A percentile compares a stretch with the other conserved stretches of the same genome.
Conservation (phyloP, 2,329 filamentous ascomycete genomes). For the Aspergillus glaucus region DNA sequence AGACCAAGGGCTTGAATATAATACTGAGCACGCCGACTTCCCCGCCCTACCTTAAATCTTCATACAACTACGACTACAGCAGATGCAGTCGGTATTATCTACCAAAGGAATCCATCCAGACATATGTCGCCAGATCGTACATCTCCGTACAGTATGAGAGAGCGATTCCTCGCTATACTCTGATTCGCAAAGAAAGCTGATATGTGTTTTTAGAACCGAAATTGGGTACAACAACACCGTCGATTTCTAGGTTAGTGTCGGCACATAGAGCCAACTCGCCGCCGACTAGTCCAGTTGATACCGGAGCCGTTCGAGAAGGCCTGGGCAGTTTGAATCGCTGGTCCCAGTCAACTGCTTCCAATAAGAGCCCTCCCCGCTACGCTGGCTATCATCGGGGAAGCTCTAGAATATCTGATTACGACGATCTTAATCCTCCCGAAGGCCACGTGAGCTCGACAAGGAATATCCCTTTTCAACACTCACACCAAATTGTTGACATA, state of each 20-base stretch:
- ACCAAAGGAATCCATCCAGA: slow-evolving; percentile 1
- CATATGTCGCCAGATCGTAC: not conserved
- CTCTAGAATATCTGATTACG: slow-evolving; percentile 17
- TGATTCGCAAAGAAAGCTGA: not conserved
- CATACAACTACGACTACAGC: not conserved
- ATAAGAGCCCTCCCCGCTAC: slow-evolving; percentile 27
- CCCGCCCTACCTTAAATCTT: not conserved
- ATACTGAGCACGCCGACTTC: not conserved
- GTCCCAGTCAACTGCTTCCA: slow-evolving; percentile 53
- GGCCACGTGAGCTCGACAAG: slow-evolving; percentile 8
- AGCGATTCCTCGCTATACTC: not conserved
- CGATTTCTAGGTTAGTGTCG: slow-evolving; percentile 2
- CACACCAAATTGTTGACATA: slow-evolving; percentile 4
- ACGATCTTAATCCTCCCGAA: slow-evolving; percentile 7
- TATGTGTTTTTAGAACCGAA: not conserved
- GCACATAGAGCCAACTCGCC: slow-evolving; percentile 3
- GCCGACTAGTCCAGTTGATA: slow-evolving; percentile 9
- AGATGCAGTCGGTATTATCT: not conserved
- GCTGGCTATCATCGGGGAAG: slow-evolving; percentile 17
- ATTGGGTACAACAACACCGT: slow-evolving; percentile 3
- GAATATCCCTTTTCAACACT: slow-evolving; percentile 2
- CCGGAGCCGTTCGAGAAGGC: slow-evolving; percentile 36
- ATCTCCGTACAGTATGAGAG: not conserved
- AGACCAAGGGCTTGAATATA: not conserved
- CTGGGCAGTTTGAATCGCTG: slow-evolving; percentile 50